A percentile compares a stretch with the other conserved stretches of the same genome.
Evolutionary conservation across 345 rosid species (phyloP).

Genomic region (Eucalyptus sp.): DNA sequence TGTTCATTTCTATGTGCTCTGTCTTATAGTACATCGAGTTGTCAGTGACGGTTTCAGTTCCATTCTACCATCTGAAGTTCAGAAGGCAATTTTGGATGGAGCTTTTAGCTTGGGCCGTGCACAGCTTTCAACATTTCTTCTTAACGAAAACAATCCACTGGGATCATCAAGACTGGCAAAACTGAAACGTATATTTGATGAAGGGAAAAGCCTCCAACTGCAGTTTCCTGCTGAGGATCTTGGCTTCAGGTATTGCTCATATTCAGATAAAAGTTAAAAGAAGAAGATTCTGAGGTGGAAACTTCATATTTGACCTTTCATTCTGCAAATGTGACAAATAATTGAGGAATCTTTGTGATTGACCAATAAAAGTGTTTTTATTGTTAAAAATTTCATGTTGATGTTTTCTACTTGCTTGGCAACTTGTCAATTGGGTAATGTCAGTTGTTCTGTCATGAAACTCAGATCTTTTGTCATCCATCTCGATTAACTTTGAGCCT

Average conservation of each 20-base stretch:
- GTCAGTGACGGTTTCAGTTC: conserved; percentile 41
- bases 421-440: neutral
- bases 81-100: conserved; percentile 62
- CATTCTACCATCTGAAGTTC: conserved; percentile 62
- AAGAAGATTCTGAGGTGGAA: neutral
- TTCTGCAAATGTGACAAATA: neutral
- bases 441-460: neutral
- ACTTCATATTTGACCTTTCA: neutral
- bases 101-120: conserved; percentile 78
- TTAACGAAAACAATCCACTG: conserved; percentile 70
- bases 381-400: neutral
- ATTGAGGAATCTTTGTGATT: neutral
- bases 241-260: conserved; percentile 66
- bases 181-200: conserved; percentile 61
- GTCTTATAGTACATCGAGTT: conserved; percentile 50
- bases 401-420: neutral
- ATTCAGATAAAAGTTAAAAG: neutral
- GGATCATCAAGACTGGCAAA: conserved; percentile 67
- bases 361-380: neutral
- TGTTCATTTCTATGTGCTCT: neutral
- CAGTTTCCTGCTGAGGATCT: conserved; percentile 99
- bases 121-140: conserved; percentile 64
- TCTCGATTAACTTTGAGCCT: neutral
- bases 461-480: neutral
- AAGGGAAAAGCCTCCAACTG: conserved; percentile 90